Evolutionary conservation across 140 eudicot species (phyloP).

Genomic region (Cichorium intybus): DNA sequence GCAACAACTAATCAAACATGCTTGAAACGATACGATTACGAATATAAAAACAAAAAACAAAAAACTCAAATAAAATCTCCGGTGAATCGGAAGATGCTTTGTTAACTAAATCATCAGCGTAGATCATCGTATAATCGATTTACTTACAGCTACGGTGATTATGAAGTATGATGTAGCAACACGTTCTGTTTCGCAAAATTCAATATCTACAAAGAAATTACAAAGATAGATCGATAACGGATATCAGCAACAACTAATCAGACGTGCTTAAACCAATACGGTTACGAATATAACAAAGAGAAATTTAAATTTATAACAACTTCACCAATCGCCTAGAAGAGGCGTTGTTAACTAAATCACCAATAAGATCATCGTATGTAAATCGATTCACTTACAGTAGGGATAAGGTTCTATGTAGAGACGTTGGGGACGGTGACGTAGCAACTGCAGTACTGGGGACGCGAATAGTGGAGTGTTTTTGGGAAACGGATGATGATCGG

Average conservation of each 20-base stretch:
- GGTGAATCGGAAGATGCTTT: background rate
- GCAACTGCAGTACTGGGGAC: constrained; percentile 6
- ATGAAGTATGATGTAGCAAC: constrained; percentile 11
- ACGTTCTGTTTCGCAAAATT: background rate
- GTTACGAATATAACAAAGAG: background rate
- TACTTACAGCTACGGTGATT: background rate
- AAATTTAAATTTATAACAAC: background rate
- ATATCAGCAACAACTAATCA: constrained; percentile 2
- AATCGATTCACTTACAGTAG: constrained; percentile 26
- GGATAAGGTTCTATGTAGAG: constrained; percentile 1
- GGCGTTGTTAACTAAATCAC: background rate
- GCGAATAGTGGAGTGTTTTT: constrained; percentile 23
- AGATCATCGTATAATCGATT: background rate
- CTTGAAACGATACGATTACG: background rate
- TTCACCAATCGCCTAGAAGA: background rate
- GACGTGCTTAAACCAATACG: background rate
- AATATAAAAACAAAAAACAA: background rate
- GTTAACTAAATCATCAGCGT: background rate
- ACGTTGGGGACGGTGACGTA: constrained; percentile 23
- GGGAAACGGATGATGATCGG: constrained; percentile 20
- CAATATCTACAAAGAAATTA: background rate
- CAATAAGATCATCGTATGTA: constrained; percentile 1
- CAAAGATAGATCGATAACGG: constrained; percentile 1
- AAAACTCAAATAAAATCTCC: background rate
- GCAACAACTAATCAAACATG: background rate